Conservation (phyloP, 192 early-diverging fungal species). For the Paraglomus occultum region DNA sequence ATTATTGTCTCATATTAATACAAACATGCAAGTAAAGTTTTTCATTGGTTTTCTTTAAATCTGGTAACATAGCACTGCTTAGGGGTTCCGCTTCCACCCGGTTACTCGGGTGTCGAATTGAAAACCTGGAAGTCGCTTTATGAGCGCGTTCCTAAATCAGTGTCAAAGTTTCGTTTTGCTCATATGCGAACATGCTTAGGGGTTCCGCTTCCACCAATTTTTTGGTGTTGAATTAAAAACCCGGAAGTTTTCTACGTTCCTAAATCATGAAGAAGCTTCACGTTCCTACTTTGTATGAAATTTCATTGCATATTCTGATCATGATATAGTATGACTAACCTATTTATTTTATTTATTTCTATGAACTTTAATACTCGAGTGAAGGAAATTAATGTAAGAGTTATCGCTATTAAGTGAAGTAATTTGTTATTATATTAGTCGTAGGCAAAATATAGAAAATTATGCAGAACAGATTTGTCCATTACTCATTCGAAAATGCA, state of each 20-base stretch:
- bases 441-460: slow-evolving; percentile 29
- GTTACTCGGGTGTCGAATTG: slow-evolving; percentile 25
- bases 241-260: slow-evolving; percentile 26
- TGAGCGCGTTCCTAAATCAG: slow-evolving; percentile 25
- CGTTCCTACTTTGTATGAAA: slow-evolving; percentile 24
- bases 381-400: slow-evolving; percentile 23
- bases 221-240: slow-evolving; percentile 27
- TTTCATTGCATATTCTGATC: slow-evolving; percentile 27
- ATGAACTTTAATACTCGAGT: slow-evolving; percentile 7
- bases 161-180: slow-evolving; percentile 26
- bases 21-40: slow-evolving; percentile 25
- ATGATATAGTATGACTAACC: slow-evolving; percentile 23
- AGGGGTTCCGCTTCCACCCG: slow-evolving; percentile 25
- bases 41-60: slow-evolving; percentile 22
- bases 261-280: slow-evolving; percentile 29
- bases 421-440: slow-evolving; percentile 26
- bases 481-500: slow-evolving; percentile 25
- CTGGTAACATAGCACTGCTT: slow-evolving; percentile 19
- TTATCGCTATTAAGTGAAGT: slow-evolving; percentile 25
- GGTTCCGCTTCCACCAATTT: slow-evolving; percentile 24
- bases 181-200: slow-evolving; percentile 25
- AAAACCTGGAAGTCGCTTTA: slow-evolving; percentile 25
- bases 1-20: too few species aligned
- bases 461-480: slow-evolving; percentile 24
- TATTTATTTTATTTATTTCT: slow-evolving; percentile 21